Base-by-base conservation (phyloP, 2,329 filamentous ascomycete species). In the Microdochium bolleyi region DNA sequence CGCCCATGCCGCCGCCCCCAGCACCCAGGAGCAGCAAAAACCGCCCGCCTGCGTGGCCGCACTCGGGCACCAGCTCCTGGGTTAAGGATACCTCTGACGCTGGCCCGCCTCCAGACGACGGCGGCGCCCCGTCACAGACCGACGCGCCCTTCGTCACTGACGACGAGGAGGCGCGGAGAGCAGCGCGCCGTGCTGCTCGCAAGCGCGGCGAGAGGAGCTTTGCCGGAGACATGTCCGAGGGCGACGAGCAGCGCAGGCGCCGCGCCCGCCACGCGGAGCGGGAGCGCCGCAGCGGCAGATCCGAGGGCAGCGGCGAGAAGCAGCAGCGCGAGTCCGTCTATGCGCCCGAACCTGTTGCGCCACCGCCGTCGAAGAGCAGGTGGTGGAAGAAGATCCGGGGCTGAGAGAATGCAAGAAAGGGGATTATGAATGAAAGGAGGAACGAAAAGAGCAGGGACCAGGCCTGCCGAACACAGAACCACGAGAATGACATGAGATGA, bases 11-110 rank as follows among this genome's bases (percentile, higher is more conserved):
- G 19, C n/a, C 41, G 41, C n/a, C 41, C 7, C 41, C 41, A 22
- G 14, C 41, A 22, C 72, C 71, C 51, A 63, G 56, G 38, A 61
- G 53, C 56, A 62, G 52, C 57, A 60, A 54, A 55, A 64, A 69
- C 32, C 49, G 55, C 24, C 68, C 61, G 50, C 56, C 73, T 9
- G 71, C 70, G 10, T 85, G 82, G 82, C 82, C 82, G 19, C 79
- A 84, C 62, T 83, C 78, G 7, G 82, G 82, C 24, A 85, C 82
- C 0, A 81, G 79, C 9, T 84, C 80, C 0, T 85, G 83, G 83
- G 82, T 85, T 3, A 84, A 84, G 64, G 81, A 85, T 13, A 77
- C 83, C 58, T 80, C 77, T 2, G 82, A 84, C 58, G 81, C 80
- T 2, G 79, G 79, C 1, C 80, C 81, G 2, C 81, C 82, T 2